These are phyloP conservation scores for Eragrostis tef DNA, from an alignment of 202 grass and related monocot species.

Conservation along the genomic window DNA sequence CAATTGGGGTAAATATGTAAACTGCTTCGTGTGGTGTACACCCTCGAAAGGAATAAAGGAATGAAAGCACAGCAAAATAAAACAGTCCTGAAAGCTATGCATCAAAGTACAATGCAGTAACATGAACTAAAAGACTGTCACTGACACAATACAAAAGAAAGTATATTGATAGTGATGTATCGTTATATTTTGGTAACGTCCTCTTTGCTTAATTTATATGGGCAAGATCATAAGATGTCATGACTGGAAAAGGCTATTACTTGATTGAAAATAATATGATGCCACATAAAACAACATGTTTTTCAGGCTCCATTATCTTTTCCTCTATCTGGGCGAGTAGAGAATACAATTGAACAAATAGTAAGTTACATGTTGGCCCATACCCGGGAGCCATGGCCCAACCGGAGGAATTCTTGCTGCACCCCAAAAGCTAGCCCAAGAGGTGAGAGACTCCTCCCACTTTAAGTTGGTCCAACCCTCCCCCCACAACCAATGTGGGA, in stretches of 20 bases:
- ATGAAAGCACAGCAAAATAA: constrained; percentile 16
- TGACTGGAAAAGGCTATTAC: constrained; percentile 20
- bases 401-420: too few relatives aligned
- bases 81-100: neutral
- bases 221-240: constrained; percentile 20
- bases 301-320: constrained; percentile 19
- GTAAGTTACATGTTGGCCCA: too few relatives aligned
- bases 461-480: too few relatives aligned
- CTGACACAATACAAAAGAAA: neutral
- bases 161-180: constrained; percentile 12
- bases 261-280: constrained; percentile 23
- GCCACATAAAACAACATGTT: neutral
- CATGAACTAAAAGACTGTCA: neutral
- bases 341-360: constrained; percentile 10
- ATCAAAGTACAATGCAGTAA: neutral
- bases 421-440: too few relatives aligned
- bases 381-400: too few relatives aligned
- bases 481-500: too few relatives aligned
- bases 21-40: constrained; percentile 19
- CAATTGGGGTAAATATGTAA: neutral
- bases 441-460: too few relatives aligned
- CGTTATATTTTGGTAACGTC: constrained; percentile 7
- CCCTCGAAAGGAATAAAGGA: constrained; percentile 29
- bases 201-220: constrained; percentile 12
- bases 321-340: neutral